phyloP scores from a whole-genome alignment of 805 yeast species.

The Allodekkera sacchari region DNA sequence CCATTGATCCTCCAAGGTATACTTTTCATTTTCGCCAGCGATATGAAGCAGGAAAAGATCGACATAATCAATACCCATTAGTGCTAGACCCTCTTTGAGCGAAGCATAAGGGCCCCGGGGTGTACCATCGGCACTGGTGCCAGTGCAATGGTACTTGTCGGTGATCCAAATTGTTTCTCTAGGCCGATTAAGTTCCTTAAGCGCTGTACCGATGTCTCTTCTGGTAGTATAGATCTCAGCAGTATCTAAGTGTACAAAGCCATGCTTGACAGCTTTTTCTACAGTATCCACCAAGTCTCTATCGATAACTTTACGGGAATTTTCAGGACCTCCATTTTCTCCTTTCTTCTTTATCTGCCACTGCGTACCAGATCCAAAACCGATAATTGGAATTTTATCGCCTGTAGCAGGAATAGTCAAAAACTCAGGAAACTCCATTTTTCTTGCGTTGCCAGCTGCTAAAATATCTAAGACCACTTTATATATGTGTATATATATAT shows the following conservation, averaged over 20 bases:
- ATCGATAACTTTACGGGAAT: constrained; percentile 12
- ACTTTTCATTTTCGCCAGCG: constrained; percentile 33
- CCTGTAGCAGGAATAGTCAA: constrained; percentile 10
- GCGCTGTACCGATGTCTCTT: constrained; percentile 49
- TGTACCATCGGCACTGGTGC: constrained; percentile 21
- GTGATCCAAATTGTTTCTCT: constrained; percentile 49
- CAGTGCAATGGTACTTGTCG: constrained; percentile 40
- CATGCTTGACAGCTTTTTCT: constrained; percentile 37
- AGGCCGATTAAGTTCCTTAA: constrained; percentile 30
- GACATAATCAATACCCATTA: constrained; percentile 41
- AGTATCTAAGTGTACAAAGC: constrained; percentile 54
- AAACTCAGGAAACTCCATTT: constrained; percentile 5
- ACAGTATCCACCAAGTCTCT: constrained; percentile 39
- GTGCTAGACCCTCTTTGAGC: constrained; percentile 35
- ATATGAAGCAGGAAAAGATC: constrained; percentile 57
- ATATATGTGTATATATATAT: too few relatives aligned
- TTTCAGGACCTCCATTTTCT: constrained; percentile 10
- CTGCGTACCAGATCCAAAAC: constrained; percentile 51
- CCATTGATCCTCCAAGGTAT: constrained; percentile 38
- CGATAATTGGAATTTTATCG: constrained; percentile 15
- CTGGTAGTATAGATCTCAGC: constrained; percentile 59
- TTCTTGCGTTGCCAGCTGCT: too few relatives aligned
- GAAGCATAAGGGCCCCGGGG: constrained; percentile 37
- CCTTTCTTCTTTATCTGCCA: constrained; percentile 36
- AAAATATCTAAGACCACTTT: too few relatives aligned